Percentiles rank a stretch among this genome's conserved stretches.
phyloP scores from a whole-genome alignment of 2,329 filamentous ascomycete genomes.

The Parafenestella ontariensis region DNA sequence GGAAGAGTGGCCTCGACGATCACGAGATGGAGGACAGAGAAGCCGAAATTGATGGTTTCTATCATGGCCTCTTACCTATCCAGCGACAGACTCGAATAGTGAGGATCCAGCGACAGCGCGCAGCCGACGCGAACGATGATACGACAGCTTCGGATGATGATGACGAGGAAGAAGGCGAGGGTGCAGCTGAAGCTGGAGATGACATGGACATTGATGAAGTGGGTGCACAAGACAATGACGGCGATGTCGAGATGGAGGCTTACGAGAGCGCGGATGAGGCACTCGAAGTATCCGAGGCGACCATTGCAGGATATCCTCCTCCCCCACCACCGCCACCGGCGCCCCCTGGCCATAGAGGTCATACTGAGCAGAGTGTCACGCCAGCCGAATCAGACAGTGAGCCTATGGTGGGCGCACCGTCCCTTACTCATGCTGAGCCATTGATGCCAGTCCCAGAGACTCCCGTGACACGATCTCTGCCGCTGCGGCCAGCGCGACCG shows the following conservation, averaged over 20 bases:
- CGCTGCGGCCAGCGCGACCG: slow-evolving; percentile 65
- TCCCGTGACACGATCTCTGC: slow-evolving; percentile 59
- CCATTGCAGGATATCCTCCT: slow-evolving; percentile 76
- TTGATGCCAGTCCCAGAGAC: slow-evolving; percentile 83
- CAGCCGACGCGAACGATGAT: slow-evolving; percentile 54
- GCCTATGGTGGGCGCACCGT: slow-evolving; percentile 65
- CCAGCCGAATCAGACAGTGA: slow-evolving; percentile 77
- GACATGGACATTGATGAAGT: slow-evolving; percentile 58
- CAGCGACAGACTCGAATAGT: slow-evolving; percentile 38
- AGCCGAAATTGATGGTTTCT: slow-evolving; percentile 45
- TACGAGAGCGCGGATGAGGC: slow-evolving; percentile 65
- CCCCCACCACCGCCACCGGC: slow-evolving; percentile 62
- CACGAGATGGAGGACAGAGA: slow-evolving; percentile 70
- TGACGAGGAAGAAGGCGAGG: slow-evolving; percentile 57
- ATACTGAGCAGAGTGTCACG: slow-evolving; percentile 68
- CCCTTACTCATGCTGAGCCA: slow-evolving; percentile 68
- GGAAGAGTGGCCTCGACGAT: slow-evolving; percentile 80
- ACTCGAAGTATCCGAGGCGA: slow-evolving; percentile 77
- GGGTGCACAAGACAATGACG: slow-evolving; percentile 56
- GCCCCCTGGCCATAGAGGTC: slow-evolving; percentile 42
- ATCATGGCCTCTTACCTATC: slow-evolving; percentile 32
- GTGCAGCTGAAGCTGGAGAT: slow-evolving; percentile 44
- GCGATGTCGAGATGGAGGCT: slow-evolving; percentile 59
- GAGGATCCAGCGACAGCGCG: slow-evolving; percentile 31
- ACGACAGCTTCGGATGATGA: slow-evolving; percentile 53